Conservation (phyloP, 441 rosid species). For the Gossypium aridum region DNA sequence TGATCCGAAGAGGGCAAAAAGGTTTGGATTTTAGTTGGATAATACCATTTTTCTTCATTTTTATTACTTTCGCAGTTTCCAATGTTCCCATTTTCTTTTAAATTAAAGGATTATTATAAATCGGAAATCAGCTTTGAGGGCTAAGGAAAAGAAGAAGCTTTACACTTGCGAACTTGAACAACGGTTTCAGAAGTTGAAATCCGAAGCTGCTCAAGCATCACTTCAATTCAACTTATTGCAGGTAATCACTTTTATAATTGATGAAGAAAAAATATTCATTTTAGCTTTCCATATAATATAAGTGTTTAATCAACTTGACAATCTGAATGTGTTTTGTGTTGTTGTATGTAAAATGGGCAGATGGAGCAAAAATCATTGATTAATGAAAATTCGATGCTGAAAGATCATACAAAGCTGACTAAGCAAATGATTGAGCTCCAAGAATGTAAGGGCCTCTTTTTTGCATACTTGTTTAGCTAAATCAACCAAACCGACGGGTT, state of each 20-base stretch:
- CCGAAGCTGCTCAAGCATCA: background rate
- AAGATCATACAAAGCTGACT: background rate
- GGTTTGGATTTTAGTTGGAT: background rate
- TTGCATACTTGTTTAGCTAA: too few relatives aligned
- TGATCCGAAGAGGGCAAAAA: slow-evolving; percentile 26
- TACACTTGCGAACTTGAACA: slow-evolving; percentile 16
- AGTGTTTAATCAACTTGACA: background rate
- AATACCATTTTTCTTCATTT: too few relatives aligned
- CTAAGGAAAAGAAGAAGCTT: slow-evolving; percentile 28
- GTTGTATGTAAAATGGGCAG: slow-evolving; percentile 8
- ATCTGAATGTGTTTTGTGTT: background rate
- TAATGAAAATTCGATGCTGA: slow-evolving; percentile 11
- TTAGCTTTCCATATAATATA: too few relatives aligned
- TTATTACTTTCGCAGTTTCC: too few relatives aligned
- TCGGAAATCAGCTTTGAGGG: slow-evolving; percentile 19
- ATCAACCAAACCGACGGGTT: too few relatives aligned
- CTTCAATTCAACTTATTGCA: background rate
- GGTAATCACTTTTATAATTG: slow-evolving; percentile 1
- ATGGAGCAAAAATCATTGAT: slow-evolving; percentile 10
- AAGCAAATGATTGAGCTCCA: slow-evolving; percentile 9
- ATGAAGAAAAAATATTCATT: too few relatives aligned
- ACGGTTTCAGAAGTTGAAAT: background rate
- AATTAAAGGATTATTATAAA: slow-evolving; percentile 19
- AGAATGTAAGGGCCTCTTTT: slow-evolving; percentile 16
- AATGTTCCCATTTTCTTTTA: too few relatives aligned